Conservation (phyloP, 257 asterid species). For the Thymus quinquecostatus region DNA sequence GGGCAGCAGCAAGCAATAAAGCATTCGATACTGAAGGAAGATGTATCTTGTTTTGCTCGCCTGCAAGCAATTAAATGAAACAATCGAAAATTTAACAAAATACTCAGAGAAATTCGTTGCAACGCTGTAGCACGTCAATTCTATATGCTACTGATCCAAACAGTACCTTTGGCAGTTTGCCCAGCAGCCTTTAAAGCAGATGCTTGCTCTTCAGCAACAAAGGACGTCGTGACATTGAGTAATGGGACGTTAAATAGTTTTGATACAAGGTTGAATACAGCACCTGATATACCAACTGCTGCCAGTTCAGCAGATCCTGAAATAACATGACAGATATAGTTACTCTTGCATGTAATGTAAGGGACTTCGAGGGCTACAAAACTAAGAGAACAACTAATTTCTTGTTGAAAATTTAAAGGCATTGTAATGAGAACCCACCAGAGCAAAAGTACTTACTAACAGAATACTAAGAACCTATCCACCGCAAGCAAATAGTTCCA, state of each 20-base stretch:
- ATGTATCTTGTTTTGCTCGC: conserved; percentile 44
- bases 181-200: conserved; percentile 41
- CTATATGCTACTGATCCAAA: conserved; percentile 14
- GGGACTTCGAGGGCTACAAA: not conserved
- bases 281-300: conserved; percentile 92
- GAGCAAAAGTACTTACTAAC: conserved; percentile 3
- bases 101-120: not conserved
- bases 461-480: conserved; percentile 2
- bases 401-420: not conserved
- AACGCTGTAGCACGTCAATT: not conserved
- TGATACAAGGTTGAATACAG: conserved; percentile 84
- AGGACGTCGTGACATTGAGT: conserved; percentile 94
- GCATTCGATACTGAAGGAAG: conserved; percentile 95
- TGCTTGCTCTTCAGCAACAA: conserved; percentile 98
- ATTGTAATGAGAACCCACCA: not conserved
- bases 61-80: conserved; percentile 39
- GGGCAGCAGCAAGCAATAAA: conserved; percentile 76
- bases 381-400: not conserved
- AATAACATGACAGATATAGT: conserved; percentile 26
- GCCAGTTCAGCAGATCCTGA: conserved; percentile 94
- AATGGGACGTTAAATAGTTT: conserved; percentile 91
- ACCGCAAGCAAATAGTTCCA: not conserved
- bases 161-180: conserved; percentile 44
- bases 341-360: conserved; percentile 16
- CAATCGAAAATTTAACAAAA: not conserved